These are phyloP conservation scores for Ophiobolus disseminans DNA, from an alignment of 2,329 filamentous ascomycete species.

Conservation along the genomic window DNA sequence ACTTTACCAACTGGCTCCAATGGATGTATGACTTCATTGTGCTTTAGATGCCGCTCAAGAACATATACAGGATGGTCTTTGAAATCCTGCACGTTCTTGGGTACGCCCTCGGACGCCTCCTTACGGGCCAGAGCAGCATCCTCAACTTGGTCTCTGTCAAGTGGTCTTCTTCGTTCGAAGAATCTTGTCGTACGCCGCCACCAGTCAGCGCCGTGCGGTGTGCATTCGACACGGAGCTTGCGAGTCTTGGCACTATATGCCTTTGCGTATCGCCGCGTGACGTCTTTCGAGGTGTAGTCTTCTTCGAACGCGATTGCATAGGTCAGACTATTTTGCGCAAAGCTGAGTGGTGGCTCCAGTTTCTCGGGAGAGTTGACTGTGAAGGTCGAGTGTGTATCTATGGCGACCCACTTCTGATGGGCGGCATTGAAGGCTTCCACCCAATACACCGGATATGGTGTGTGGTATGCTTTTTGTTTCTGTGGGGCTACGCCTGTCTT, in stretches of 20 bases:
- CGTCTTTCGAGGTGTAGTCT: constrained; percentile 79
- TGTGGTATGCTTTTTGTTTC: constrained; percentile 66
- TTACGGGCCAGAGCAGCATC: constrained; percentile 74
- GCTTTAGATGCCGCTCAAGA: constrained; percentile 81
- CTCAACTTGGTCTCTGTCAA: constrained; percentile 83
- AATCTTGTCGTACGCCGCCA: constrained; percentile 59
- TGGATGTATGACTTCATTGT: constrained; percentile 82
- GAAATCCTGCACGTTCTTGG: constrained; percentile 84
- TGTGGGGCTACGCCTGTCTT: constrained; percentile 42
- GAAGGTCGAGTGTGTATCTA: constrained; percentile 83
- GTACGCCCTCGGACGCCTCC: constrained; percentile 79
- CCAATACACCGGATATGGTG: constrained; percentile 87
- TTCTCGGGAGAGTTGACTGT: constrained; percentile 77
- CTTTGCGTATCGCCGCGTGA: constrained; percentile 87
- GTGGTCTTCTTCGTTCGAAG: constrained; percentile 42
- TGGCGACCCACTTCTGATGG: constrained; percentile 88
- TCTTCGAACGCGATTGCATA: constrained; percentile 89
- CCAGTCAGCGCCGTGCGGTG: constrained; percentile 63
- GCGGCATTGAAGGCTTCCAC: constrained; percentile 87
- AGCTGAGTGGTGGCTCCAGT: constrained; percentile 83
- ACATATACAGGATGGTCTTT: constrained; percentile 80
- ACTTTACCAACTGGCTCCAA: constrained; percentile 79
- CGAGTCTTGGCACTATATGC: constrained; percentile 90
- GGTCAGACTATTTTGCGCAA: constrained; percentile 75
- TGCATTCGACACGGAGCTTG: constrained; percentile 77